Percentiles rank a stretch among this genome's conserved stretches.
These are phyloP conservation scores for Capillidium rhysosporum DNA, from an alignment of 371 early-diverging fungal genomes.

Conservation along the genomic window DNA sequence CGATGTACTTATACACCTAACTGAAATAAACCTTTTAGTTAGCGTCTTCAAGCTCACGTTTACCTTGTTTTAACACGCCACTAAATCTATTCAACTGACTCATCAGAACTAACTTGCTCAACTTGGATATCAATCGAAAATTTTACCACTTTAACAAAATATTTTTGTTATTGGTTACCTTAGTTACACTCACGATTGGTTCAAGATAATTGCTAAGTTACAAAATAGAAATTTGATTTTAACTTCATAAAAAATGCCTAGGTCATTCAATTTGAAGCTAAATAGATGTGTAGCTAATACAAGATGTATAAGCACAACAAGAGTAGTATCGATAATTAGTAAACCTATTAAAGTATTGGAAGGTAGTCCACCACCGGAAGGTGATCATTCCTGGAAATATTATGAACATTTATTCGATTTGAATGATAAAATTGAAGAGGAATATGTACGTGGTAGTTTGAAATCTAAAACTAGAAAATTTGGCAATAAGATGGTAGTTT, in stretches of 20 bases:
- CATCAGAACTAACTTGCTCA: not conserved
- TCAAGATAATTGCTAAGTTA: too few species aligned
- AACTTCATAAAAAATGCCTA: too few species aligned
- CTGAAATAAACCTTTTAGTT: constrained; percentile 9
- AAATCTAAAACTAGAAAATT: constrained; percentile 50
- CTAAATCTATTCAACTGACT: not conserved
- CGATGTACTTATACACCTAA: not conserved
- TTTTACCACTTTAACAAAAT: too few species aligned
- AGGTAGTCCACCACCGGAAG: not conserved
- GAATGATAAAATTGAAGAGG: not conserved
- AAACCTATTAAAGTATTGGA: not conserved
- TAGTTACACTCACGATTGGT: too few species aligned
- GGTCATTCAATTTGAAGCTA: too few species aligned
- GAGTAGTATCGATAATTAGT: too few species aligned
- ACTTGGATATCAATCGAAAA: too few species aligned
- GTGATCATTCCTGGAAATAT: not conserved
- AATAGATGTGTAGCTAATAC: too few species aligned
- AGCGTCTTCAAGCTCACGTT: too few species aligned
- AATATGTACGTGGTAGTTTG: constrained; percentile 32
- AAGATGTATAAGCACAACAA: too few species aligned
- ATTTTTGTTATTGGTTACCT: too few species aligned
- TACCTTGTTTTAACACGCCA: not conserved
- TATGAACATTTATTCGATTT: not conserved
- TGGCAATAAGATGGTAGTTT: constrained; percentile 36
- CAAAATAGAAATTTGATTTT: too few species aligned